phyloP scores from a whole-genome alignment of 1,284 basidiomycete species.

The Apiotrichum siamense region DNA sequence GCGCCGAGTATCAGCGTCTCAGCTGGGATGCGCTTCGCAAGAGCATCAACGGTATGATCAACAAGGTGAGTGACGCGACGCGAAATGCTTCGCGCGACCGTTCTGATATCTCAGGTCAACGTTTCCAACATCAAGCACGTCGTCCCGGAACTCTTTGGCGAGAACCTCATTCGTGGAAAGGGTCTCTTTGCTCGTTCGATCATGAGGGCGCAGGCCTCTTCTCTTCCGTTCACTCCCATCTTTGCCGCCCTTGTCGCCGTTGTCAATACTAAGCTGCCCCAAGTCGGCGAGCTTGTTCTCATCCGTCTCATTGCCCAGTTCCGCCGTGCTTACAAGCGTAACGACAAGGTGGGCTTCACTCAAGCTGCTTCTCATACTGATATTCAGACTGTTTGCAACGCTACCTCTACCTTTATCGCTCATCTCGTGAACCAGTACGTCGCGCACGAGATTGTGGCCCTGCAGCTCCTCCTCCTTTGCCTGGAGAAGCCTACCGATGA shows the following conservation, averaged over 20 bases:
- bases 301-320: constrained; percentile 91
- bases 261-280: constrained; percentile 95
- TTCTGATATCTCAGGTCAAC: constrained; percentile 52
- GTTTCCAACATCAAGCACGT: constrained; percentile 94
- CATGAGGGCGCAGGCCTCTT: constrained; percentile 96
- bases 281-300: constrained; percentile 87
- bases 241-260: constrained; percentile 92
- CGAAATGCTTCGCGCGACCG: background rate
- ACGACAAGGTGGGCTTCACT: constrained; percentile 75
- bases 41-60: constrained; percentile 98
- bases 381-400: constrained; percentile 75
- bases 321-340: constrained; percentile 87
- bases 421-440: constrained; percentile 96
- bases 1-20: constrained; percentile 88
- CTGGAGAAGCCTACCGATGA: constrained; percentile 95
- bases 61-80: constrained; percentile 54
- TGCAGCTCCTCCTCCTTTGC: constrained; percentile 89
- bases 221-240: constrained; percentile 94
- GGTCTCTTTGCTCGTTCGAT: constrained; percentile 86
- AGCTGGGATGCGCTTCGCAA: constrained; percentile 98
- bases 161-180: constrained; percentile 84
- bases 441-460: constrained; percentile 87
- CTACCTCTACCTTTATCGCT: constrained; percentile 90
- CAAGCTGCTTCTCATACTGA: background rate
- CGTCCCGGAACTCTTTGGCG: constrained; percentile 85